These are phyloP conservation scores for Ganoderma meredithae DNA, from an alignment of 1,284 basidiomycete genomes.

Conservation along the genomic window DNA sequence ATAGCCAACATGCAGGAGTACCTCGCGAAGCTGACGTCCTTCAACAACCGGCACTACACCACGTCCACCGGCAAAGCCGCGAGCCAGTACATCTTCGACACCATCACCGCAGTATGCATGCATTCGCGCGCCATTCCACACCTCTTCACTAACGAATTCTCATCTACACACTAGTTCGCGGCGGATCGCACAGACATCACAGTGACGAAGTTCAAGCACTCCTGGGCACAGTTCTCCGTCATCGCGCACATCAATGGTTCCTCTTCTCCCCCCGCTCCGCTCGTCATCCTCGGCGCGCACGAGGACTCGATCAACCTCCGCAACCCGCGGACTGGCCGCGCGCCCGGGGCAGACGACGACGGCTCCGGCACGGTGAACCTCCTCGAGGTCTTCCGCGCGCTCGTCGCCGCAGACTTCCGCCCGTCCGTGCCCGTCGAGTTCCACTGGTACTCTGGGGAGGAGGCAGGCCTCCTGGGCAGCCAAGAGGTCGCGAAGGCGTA, in stretches of 20 bases:
- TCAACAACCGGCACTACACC: slow-evolving; percentile 56
- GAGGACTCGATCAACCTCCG: slow-evolving; percentile 67
- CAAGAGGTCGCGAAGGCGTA: slow-evolving; percentile 70
- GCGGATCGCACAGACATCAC: slow-evolving; percentile 51
- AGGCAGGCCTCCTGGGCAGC: slow-evolving; percentile 71
- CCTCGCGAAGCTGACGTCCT: slow-evolving; percentile 48
- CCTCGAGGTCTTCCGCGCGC: slow-evolving; percentile 62
- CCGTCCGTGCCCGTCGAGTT: slow-evolving; percentile 70
- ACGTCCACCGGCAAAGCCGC: slow-evolving; percentile 49
- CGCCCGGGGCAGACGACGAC: slow-evolving; percentile 78
- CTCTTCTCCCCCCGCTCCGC: slow-evolving; percentile 44
- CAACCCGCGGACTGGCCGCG: slow-evolving; percentile 51
- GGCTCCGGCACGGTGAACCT: slow-evolving; percentile 74
- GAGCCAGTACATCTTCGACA: slow-evolving; percentile 49
- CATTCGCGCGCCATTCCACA: background rate
- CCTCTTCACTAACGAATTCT: background rate
- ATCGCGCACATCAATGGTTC: slow-evolving; percentile 59
- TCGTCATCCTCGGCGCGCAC: slow-evolving; percentile 70
- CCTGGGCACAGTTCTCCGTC: slow-evolving; percentile 72
- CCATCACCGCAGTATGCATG: slow-evolving; percentile 31
- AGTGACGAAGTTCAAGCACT: slow-evolving; percentile 63
- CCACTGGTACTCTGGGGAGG: slow-evolving; percentile 73
- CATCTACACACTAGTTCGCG: slow-evolving; percentile 42
- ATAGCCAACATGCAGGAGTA: slow-evolving; percentile 50
- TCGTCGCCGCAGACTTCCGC: slow-evolving; percentile 58